Base-by-base conservation (phyloP, 1,284 basidiomycete genomes). In the Rhodotorula glutinis region DNA sequence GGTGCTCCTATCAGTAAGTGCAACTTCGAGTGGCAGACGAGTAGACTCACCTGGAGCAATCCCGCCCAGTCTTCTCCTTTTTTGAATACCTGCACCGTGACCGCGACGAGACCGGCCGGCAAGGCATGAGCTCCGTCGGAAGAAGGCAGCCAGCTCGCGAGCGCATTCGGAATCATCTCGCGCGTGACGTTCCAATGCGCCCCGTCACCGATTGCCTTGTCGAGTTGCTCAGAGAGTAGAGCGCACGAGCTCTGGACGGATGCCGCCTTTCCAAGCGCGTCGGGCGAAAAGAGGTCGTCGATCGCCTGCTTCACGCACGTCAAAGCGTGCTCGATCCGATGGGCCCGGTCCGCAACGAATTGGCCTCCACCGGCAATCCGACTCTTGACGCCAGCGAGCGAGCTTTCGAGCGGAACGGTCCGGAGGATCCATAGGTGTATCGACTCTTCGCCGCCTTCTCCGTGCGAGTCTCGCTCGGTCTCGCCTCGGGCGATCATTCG, bases 401-500 rank as follows among this genome's bases (percentile, higher is more conserved):
- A 30, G 33, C 17, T 29, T 49, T 44, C 56, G n/a, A 58, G 55
- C 30, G 64, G 62, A 3, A 67, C 65, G 2, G 67, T 69, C 21
- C 60, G 30, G 7, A 73, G 29, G 25, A 73, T 56, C 53, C 61
- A 66, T 7, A 73, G 54, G 30, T 73, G 72, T 2, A 67, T 11
- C 9, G 65, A 67, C n/a, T n/a, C n/a, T 38, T 60, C 54, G 30
- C 16, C 21, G 21, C n/a, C 21, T n/a, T 54, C 25, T 9, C n/a
- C 16, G 43, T 41, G 49, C 53, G 21, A 11, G 10, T 40, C 25
- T 19, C 4, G 33, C 57, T 72, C 72, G 21, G 72, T 73, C 62
- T 73, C 72, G 14, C 72, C 72, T 29, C 72, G 56, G 23, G 72
- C 72, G 33, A 73, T 73, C 63, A 73, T 71, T 16, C 65, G 53